Base-by-base conservation (phyloP, 2,329 filamentous ascomycete genomes). In the Penicillium sp. region DNA sequence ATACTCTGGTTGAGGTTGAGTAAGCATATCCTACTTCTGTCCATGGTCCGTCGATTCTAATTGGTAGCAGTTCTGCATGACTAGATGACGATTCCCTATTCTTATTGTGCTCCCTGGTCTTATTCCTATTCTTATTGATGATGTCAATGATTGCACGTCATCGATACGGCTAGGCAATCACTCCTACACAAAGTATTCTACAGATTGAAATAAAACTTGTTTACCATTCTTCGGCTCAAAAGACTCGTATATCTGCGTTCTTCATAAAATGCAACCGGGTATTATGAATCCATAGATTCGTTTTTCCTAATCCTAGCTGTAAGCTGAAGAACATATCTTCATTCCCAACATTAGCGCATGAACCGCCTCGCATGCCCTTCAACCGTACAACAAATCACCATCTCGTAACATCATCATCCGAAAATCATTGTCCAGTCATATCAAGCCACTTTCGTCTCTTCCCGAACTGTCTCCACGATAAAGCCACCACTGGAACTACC, bases 61-160 rank as follows among this genome's bases (percentile, higher is more conserved):
- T 23, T 43, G 35, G 20, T 35, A 23, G 30, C n/a, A 45, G 47
- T 24, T 4, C n/a, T 30, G 21, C 33, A 26, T 56, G 47, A 51
- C 47, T 56, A 26, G 54, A 51, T 11, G 43, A 55, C 23, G 46
- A 55, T 21, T 30, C 35, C 11, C 20, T 55, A 55, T 48, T 55
- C 52, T 30, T 50, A 26, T 8, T 45, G 7, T 56, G 47, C 20
- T 51, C 40, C 14, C 5, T 56, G n/a, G 28, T 51, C 14, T 7
- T 56, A 45, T 51, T 48, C 16, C 12, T 48, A 28, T 48, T 48
- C 28, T 48, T 48, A 28, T 21, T 33, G 23, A 21, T 26, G 46
- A 23, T 33, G 46, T 24, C 45, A 9, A 47, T 24, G 5, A 12
- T 47, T 40, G 35, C n/a, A 20, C 16, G n/a, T 23, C n/a, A 4